Base-by-base conservation (phyloP, 2,329 filamentous ascomycete species). In the Fusarium sp. region DNA sequence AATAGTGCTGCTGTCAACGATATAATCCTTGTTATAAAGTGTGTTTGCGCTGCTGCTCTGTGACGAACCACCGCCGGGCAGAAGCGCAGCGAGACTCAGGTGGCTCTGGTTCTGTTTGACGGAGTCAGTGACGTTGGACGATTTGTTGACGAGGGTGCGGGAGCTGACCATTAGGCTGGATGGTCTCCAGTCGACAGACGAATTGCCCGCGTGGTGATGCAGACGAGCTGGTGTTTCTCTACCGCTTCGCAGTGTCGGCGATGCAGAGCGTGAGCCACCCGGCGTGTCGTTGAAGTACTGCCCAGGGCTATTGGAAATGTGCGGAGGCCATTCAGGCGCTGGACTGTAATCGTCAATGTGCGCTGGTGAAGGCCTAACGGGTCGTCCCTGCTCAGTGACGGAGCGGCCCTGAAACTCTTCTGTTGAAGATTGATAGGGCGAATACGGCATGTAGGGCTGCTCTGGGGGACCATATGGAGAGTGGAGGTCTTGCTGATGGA, bases 81-180 rank as follows among this genome's bases (percentile, higher is more conserved):
- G 77, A 13, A 85, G 79, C 22, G 80, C 82, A 6, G 82, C 79
- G 39, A 85, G 78, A 65, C 82, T 85, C 54, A 83, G 78, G 53
- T 83, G 78, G 77, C 84, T 85, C 72, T 84, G 83, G 65, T 83
- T 81, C 83, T 85, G 73, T 63, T 71, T 61, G 64, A 61, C 55
- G 66, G 58, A 61, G 75, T 77, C 68, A 77, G 75, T 69, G 62
- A 71, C 56, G 35, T 60, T 62, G 65, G 65, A 59, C 36, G 54
- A 67, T 48, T 65, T 65, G 66, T 57, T 50, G 56, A 65, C 72
- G 55, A 57, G 57, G 53, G 73, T 60, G 55, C 59, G 61, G 61
- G 61, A 54, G 57, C 70, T 68, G 58, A 75, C 77, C 75, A 78
- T 79, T 45, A 78, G 64, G 65, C 77, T 79, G 56, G 76, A 77